A percentile compares a stretch with the other conserved stretches of the same genome.
Conservation (phyloP, 1,284 basidiomycete species). For the Pseudozyma thailandica region DNA sequence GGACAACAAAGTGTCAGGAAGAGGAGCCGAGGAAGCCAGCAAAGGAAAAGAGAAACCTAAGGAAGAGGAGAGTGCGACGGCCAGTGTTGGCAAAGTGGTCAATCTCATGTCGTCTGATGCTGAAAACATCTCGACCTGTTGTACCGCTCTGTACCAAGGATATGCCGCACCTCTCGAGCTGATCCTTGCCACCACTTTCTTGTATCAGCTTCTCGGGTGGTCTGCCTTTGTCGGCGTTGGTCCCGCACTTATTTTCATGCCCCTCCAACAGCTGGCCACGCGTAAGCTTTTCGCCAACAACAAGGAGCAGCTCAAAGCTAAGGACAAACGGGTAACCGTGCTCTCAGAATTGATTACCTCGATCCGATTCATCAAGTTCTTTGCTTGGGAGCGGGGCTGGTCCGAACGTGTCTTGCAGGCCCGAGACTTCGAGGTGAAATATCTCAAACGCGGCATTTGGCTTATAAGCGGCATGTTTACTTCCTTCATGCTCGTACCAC, state of each 20-base stretch:
- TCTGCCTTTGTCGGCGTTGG: constrained; percentile 47
- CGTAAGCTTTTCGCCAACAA: constrained; percentile 17
- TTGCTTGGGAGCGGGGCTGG: constrained; percentile 52
- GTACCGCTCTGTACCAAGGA: constrained; percentile 23
- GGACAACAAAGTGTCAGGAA: not conserved
- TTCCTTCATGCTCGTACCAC: constrained; percentile 36
- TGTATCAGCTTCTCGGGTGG: constrained; percentile 54
- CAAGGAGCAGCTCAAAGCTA: constrained; percentile 19
- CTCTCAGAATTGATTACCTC: constrained; percentile 52
- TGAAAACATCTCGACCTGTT: constrained; percentile 14
- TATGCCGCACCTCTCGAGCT: constrained; percentile 50
- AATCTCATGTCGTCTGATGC: constrained; percentile 43
- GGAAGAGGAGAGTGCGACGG: constrained; percentile 20
- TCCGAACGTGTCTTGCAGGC: constrained; percentile 26
- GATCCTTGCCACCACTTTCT: constrained; percentile 41
- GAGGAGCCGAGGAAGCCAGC: constrained; percentile 1
- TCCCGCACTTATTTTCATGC: constrained; percentile 36
- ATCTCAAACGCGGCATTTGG: constrained; percentile 7
- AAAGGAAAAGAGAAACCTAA: constrained; percentile 12
- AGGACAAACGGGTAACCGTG: constrained; percentile 40
- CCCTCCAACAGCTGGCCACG: constrained; percentile 38
- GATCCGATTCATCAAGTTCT: constrained; percentile 59
- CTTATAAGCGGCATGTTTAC: constrained; percentile 13
- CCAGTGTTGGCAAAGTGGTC: constrained; percentile 48
- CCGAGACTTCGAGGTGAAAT: constrained; percentile 33